Conservation (phyloP, 2,329 filamentous ascomycete genomes). For the Didymella glomerata region DNA sequence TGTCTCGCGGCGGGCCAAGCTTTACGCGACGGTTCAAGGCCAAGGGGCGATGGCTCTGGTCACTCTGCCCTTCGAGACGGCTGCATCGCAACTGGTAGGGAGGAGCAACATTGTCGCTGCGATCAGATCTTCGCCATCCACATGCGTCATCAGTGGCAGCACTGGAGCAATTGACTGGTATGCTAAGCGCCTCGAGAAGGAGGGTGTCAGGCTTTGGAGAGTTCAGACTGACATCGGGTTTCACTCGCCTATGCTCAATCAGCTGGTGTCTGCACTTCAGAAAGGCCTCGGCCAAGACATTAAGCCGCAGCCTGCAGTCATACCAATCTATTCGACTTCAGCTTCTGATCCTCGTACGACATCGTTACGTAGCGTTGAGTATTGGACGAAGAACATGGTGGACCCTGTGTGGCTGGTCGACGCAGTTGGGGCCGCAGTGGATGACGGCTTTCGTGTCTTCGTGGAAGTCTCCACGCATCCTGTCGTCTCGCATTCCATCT, state of each 20-base stretch:
- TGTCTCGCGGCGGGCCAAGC: slow-evolving; percentile 45
- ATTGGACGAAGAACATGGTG: slow-evolving; percentile 55
- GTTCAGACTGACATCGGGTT: slow-evolving; percentile 56
- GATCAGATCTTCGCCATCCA: slow-evolving; percentile 50
- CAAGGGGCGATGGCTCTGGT: slow-evolving; percentile 46
- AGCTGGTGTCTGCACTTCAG: slow-evolving; percentile 42
- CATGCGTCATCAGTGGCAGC: slow-evolving; percentile 49
- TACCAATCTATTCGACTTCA: slow-evolving; percentile 53
- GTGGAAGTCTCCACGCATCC: slow-evolving; percentile 56
- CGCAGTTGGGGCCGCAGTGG: slow-evolving; percentile 48
- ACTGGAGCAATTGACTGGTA: slow-evolving; percentile 35
- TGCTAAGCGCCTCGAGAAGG: slow-evolving; percentile 24
- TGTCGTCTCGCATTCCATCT: slow-evolving; percentile 54
- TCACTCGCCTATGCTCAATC: slow-evolving; percentile 51
- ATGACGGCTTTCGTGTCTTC: slow-evolving; percentile 53
- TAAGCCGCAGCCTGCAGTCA: slow-evolving; percentile 23
- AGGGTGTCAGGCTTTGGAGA: slow-evolving; percentile 43
- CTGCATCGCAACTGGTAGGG: slow-evolving; percentile 32
- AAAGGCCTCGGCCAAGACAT: slow-evolving; percentile 24
- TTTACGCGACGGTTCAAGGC: slow-evolving; percentile 47
- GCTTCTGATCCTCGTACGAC: slow-evolving; percentile 33
- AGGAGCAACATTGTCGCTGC: slow-evolving; percentile 43
- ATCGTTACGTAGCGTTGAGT: slow-evolving; percentile 39
- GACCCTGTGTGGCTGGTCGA: slow-evolving; percentile 49
- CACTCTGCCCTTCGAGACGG: slow-evolving; percentile 41